Base-by-base conservation (phyloP, 371 early-diverging fungal species). In the Mucor racemosus region DNA sequence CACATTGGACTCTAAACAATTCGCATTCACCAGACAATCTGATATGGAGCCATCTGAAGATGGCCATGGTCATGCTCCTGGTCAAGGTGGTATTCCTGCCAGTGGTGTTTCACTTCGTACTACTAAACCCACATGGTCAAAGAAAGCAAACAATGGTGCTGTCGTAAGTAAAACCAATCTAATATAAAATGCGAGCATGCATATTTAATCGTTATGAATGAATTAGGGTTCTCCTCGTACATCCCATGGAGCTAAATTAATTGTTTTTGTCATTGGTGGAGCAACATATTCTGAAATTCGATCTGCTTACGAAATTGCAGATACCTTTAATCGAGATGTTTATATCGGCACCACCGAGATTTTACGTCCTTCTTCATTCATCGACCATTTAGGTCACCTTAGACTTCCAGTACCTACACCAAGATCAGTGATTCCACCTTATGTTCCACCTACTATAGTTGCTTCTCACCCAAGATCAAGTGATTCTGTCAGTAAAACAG, bases 201-300 rank as follows among this genome's bases (percentile, higher is more conserved):
- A 4, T 21, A 31, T 31, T 0, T 5, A 9, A 53, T 11, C 5
- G 26, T 19, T 21, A 13, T 46, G 19, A 19, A 11, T 35, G 36
- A 4, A 55, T 36, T 50, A 72, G 70, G 74, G 75, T 7, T 59
- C 68, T 3, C 31, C 60, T 26, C 67, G 77, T 33, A 14, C 66
- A 36, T 54, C 77, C 0, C 61, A 60, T 19, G 77, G 77, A 9
- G 78, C 83, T 3, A 83, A 76, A 62, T 60, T 83, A 36, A 77
- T 83, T 57, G 79, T 98, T 4, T 99, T 97, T 77, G 85, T 96
- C 26, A 86, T 95, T 31, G 99, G 99, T 14, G 99, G 98, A 7
- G 74, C 94, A 13, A 94, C 98, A 5, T 92, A 93, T 62, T 93
- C 95, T 0, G 99, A 99, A 77, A 90, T 97, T 41, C 88, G 98